Evolutionary conservation across 306 rosid species (phyloP).

Genomic region (Cucumis cinereus): DNA sequence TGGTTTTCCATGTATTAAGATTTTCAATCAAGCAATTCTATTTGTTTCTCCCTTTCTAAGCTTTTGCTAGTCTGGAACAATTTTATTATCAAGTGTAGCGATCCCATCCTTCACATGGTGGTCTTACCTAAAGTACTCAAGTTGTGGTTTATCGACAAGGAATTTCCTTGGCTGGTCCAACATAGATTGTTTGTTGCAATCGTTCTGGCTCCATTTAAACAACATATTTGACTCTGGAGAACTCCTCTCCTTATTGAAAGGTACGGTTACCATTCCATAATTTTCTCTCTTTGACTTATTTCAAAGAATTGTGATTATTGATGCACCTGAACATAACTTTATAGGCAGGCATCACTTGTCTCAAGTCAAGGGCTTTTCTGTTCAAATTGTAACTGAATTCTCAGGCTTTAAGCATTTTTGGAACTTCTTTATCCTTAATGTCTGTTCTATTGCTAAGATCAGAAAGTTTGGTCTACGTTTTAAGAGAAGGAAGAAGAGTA

Average conservation of each 20-base stretch:
- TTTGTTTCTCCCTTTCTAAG: neutral
- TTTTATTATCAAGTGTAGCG: neutral
- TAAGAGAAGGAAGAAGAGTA: neutral
- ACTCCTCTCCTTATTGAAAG: neutral
- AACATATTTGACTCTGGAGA: neutral
- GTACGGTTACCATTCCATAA: neutral
- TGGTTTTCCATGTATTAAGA: neutral
- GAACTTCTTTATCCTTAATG: neutral
- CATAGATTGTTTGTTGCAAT: neutral
- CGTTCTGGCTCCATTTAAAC: neutral
- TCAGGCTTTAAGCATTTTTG: neutral
- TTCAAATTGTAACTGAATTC: neutral
- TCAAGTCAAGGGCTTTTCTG: neutral
- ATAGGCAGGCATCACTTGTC: neutral
- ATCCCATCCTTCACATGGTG: neutral
- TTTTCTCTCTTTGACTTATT: neutral
- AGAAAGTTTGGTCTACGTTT: neutral
- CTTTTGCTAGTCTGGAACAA: neutral
- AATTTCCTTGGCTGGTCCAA: conserved; percentile 2
- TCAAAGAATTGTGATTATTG: neutral
- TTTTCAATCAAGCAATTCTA: neutral
- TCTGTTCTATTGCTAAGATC: neutral
- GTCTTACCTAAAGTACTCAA: neutral
- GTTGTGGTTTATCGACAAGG: neutral
- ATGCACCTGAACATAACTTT: neutral